A percentile compares a stretch with the other conserved stretches of the same genome.
Evolutionary conservation across 1,284 basidiomycete genomes (phyloP).

Genomic region (Waitea zeae): DNA sequence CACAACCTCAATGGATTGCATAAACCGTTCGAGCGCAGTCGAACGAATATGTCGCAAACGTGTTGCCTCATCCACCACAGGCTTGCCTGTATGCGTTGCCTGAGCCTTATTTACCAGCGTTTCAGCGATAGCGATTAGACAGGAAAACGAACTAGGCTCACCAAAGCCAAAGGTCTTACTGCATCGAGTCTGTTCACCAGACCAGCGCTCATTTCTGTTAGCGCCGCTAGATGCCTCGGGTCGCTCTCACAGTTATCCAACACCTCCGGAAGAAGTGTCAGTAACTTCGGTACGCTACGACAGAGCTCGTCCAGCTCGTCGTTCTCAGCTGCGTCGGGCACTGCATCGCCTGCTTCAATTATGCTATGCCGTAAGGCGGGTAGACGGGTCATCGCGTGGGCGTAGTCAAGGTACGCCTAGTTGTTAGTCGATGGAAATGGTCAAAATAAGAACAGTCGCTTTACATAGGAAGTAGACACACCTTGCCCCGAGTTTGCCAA

Average conservation of each 20-base stretch:
- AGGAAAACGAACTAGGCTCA: constrained; percentile 17
- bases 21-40: constrained; percentile 26
- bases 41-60: constrained; percentile 35
- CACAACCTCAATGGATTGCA: constrained; percentile 16
- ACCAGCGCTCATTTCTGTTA: constrained; percentile 55
- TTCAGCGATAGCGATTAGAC: background rate
- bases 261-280: constrained; percentile 56
- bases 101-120: background rate
- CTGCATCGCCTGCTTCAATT: constrained; percentile 21
- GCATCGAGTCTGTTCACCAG: constrained; percentile 44
- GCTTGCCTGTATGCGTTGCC: constrained; percentile 1
- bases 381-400: constrained; percentile 40
- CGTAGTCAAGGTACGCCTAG: constrained; percentile 57
- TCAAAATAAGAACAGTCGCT: constrained; percentile 2
- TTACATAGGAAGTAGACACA: too few species aligned
- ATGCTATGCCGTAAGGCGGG: constrained; percentile 34
- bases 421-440: constrained; percentile 4
- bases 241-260: constrained; percentile 38
- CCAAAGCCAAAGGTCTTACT: constrained; percentile 39
- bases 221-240: constrained; percentile 44
- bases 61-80: constrained; percentile 23
- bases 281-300: constrained; percentile 44
- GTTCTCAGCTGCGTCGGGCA: constrained; percentile 26
- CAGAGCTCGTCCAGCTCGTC: constrained; percentile 43
- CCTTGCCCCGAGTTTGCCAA: constrained; percentile 73